A percentile compares a stretch with the other conserved stretches of the same genome.
Conservation (phyloP, 2,329 filamentous ascomycete genomes). For the Diaporthe eres region DNA sequence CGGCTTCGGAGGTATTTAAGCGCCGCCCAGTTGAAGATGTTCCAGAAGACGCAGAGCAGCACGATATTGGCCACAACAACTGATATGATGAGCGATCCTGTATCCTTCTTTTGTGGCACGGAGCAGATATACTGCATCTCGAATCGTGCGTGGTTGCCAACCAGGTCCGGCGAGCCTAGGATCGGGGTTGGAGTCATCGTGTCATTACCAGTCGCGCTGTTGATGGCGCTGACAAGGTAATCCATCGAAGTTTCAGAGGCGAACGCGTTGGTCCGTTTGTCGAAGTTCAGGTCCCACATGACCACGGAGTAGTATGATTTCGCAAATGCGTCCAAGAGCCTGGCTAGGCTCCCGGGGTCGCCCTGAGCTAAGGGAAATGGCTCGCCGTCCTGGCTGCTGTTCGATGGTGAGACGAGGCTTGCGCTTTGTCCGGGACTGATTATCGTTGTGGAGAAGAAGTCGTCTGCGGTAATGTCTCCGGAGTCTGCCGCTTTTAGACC, state of each 20-base stretch:
- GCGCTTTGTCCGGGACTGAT: slow-evolving; percentile 28
- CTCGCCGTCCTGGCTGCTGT: neutral
- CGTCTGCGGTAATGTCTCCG: slow-evolving; percentile 31
- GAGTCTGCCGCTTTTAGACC: neutral
- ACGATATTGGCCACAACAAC: slow-evolving; percentile 33
- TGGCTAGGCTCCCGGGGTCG: slow-evolving; percentile 1
- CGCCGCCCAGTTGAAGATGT: slow-evolving; percentile 34
- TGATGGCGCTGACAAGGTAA: slow-evolving; percentile 27
- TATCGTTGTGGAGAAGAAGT: slow-evolving; percentile 34
- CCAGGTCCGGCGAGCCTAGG: slow-evolving; percentile 26
- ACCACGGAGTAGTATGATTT: slow-evolving; percentile 38
- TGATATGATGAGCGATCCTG: slow-evolving; percentile 35
- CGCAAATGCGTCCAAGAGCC: slow-evolving; percentile 32
- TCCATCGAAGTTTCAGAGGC: neutral
- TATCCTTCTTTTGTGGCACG: slow-evolving; percentile 32
- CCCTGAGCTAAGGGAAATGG: slow-evolving; percentile 29
- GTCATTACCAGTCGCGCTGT: neutral
- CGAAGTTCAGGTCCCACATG: slow-evolving; percentile 38
- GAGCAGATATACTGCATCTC: slow-evolving; percentile 40
- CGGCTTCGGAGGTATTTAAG: slow-evolving; percentile 20
- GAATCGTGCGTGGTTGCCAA: slow-evolving; percentile 27
- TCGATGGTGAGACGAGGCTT: slow-evolving; percentile 16
- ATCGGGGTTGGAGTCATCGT: slow-evolving; percentile 3
- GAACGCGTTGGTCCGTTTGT: slow-evolving; percentile 22
- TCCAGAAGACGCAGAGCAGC: slow-evolving; percentile 38